Percentiles rank a stretch among this genome's conserved stretches.
Conservation (phyloP, 768 basidiomycete species). For the Amanita pallidorosea region DNA sequence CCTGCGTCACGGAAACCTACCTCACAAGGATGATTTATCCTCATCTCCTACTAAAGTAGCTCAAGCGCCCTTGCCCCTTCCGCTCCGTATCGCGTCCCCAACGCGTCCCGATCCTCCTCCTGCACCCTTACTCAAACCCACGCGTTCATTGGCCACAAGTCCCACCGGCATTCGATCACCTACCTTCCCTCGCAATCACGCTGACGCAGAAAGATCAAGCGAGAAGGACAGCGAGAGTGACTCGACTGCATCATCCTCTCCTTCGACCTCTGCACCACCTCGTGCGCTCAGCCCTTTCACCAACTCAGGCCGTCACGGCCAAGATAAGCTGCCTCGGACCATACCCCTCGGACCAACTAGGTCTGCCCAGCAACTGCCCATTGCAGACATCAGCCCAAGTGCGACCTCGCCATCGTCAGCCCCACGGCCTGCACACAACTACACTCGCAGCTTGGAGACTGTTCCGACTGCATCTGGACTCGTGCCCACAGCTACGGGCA, state of each 20-base stretch:
- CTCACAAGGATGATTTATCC: slow-evolving; percentile 29
- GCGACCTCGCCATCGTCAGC: neutral
- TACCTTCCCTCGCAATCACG: slow-evolving; percentile 13
- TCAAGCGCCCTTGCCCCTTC: slow-evolving; percentile 15
- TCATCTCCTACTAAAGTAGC: slow-evolving; percentile 10
- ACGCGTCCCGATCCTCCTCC: slow-evolving; percentile 8
- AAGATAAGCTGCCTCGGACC: slow-evolving; percentile 41
- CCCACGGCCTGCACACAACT: slow-evolving; percentile 1
- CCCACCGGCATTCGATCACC: slow-evolving; percentile 18
- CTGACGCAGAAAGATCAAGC: neutral
- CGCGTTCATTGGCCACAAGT: slow-evolving; percentile 20
- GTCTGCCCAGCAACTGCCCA: neutral
- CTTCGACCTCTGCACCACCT: neutral
- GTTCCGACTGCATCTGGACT: slow-evolving; percentile 13
- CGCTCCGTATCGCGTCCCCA: slow-evolving; percentile 21
- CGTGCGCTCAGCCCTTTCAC: slow-evolving; percentile 10
- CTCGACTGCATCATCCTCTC: neutral
- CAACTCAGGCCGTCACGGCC: slow-evolving; percentile 35
- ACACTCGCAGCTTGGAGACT: slow-evolving; percentile 8
- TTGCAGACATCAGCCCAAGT: neutral
- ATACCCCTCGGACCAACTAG: slow-evolving; percentile 34
- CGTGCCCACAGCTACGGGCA: slow-evolving; percentile 40
- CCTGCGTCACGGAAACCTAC: slow-evolving; percentile 62
- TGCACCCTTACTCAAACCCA: slow-evolving; percentile 15
- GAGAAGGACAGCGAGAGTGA: slow-evolving; percentile 1